These are phyloP conservation scores for Nicotiana undulata DNA, from an alignment of 257 asterid genomes.

Conservation along the genomic window DNA sequence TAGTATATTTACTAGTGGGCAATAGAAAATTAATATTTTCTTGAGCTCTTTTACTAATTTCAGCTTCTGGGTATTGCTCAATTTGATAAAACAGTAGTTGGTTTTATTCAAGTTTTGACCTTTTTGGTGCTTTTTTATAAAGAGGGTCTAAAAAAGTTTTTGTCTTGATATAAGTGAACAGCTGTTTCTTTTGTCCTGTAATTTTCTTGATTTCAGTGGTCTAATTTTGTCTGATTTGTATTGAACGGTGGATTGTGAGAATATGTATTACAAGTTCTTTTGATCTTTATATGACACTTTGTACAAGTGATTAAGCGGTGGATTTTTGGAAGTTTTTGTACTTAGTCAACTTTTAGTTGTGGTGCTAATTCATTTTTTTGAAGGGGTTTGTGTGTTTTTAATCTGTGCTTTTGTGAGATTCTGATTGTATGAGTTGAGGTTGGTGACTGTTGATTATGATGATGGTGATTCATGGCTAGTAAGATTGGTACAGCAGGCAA, in stretches of 20 bases:
- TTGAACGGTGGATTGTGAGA: slow-evolving; percentile 18
- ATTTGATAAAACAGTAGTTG: slow-evolving; percentile 10
- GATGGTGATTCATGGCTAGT: slow-evolving; percentile 35
- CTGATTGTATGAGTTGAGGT: slow-evolving; percentile 13
- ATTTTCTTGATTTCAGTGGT: slow-evolving; percentile 12
- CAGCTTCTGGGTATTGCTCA: slow-evolving; percentile 22
- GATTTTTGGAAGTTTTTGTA: slow-evolving; percentile 12
- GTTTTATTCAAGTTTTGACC: slow-evolving; percentile 7
- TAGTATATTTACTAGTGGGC: slow-evolving; percentile 13
- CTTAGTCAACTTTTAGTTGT: slow-evolving; percentile 5
- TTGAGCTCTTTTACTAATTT: slow-evolving; percentile 1
- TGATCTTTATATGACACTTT: slow-evolving; percentile 2
- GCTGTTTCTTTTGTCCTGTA: slow-evolving; percentile 12
- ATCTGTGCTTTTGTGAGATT: background rate
- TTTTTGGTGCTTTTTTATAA: slow-evolving; percentile 13
- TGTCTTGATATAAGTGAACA: background rate
- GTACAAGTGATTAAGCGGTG: slow-evolving; percentile 3
- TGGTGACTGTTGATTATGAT: slow-evolving; percentile 16
- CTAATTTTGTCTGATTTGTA: slow-evolving; percentile 29
- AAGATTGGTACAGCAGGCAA: slow-evolving; percentile 46
- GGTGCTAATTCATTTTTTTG: background rate
- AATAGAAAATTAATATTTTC: slow-evolving; percentile 12
- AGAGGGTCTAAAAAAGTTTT: background rate
- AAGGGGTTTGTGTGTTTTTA: background rate
- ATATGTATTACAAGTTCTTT: slow-evolving; percentile 14